Percentiles rank a stretch among this genome's conserved stretches.
Conservation (phyloP, 495 filamentous ascomycete genomes). For the Talaromyces trachyspermus region DNA sequence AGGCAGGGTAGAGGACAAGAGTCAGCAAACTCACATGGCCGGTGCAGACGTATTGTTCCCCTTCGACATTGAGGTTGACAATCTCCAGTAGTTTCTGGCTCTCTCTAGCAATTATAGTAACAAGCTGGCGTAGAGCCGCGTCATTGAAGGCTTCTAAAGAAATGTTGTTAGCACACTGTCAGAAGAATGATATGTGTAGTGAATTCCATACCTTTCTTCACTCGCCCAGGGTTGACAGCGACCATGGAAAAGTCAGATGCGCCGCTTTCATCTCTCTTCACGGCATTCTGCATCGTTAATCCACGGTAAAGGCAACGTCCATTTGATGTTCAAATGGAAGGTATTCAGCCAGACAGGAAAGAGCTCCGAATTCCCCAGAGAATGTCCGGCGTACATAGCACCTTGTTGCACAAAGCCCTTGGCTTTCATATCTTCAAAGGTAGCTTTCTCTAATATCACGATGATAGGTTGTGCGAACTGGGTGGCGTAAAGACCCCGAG, state of each 20-base stretch:
- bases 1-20: constrained; percentile 13
- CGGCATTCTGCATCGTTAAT: constrained; percentile 97
- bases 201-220: constrained; percentile 64
- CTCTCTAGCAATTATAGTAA: constrained; percentile 81
- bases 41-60: constrained; percentile 97
- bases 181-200: neutral
- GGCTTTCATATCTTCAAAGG: constrained; percentile 95
- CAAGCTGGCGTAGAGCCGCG: constrained; percentile 87
- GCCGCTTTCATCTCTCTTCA: constrained; percentile 86
- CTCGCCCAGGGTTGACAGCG: constrained; percentile 93
- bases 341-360: constrained; percentile 92
- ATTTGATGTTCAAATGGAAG: constrained; percentile 98
- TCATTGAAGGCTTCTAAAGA: constrained; percentile 81
- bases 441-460: constrained; percentile 98
- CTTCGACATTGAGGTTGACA: constrained; percentile 97
- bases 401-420: constrained; percentile 93
- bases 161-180: neutral
- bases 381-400: constrained; percentile 95
- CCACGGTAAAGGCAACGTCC: constrained; percentile 98
- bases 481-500: too few species aligned
- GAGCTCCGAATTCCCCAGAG: constrained; percentile 96
- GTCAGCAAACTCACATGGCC: constrained; percentile 54
- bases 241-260: constrained; percentile 98
- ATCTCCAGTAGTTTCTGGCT: constrained; percentile 95
- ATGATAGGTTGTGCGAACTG: constrained; percentile 97